A percentile compares a stretch with the other conserved stretches of the same genome.
phyloP scores from a whole-genome alignment of 176 grass and related monocot genomes.

The bread wheat (Triticum aestivum) region IWGSC_CS_RefSeq_v2.1 NC_057798.1:733980815-733981314 shows the following conservation, averaged over 20 bases:
- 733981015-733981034: slow-evolving; percentile 54
- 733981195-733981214: background rate
- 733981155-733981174: background rate
- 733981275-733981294: slow-evolving; percentile 9
- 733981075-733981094: background rate
- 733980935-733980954: background rate
- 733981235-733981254: background rate
- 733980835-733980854: background rate
- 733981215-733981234: background rate
- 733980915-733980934: background rate
- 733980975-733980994: slow-evolving; percentile 24
- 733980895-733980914: background rate
- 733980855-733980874: background rate
- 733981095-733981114: background rate
- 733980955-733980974: background rate
- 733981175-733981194: background rate
- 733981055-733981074: background rate
- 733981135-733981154: background rate
- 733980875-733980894: slow-evolving; percentile 16
- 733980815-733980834: slow-evolving; percentile 37
- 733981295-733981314: background rate
- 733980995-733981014: slow-evolving; percentile 42
- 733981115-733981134: background rate
- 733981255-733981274: background rate
- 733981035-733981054: slow-evolving; percentile 16